A percentile compares a stretch with the other conserved stretches of the same genome.
Conservation (phyloP, 257 asterid genomes). For the Solanum bulbocastanum region DNA sequence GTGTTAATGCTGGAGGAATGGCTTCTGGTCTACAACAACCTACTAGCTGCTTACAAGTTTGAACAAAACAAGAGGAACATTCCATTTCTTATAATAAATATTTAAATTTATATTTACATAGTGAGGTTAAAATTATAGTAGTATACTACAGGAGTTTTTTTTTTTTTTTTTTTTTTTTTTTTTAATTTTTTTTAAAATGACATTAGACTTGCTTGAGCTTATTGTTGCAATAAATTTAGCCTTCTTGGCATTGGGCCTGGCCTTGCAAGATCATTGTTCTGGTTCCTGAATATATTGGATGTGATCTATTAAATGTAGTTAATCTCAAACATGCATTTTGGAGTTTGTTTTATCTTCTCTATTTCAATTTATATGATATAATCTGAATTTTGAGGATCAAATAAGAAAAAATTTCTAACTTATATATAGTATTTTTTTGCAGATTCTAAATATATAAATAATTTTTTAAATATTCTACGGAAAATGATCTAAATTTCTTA, state of each 20-base stretch:
- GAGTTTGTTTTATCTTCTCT: too few species aligned
- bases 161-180: too few species aligned
- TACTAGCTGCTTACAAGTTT: slow-evolving; percentile 28
- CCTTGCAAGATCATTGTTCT: neutral
- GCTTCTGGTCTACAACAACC: slow-evolving; percentile 28
- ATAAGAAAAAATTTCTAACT: too few species aligned
- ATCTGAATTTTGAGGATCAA: too few species aligned
- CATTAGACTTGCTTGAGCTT: neutral
- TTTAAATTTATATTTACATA: neutral
- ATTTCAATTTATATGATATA: too few species aligned
- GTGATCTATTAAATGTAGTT: neutral
- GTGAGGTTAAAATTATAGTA: neutral
- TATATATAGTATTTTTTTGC: too few species aligned
- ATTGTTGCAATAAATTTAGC: too few species aligned
- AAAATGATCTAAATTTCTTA: too few species aligned
- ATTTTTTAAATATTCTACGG: too few species aligned
- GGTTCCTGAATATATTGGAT: neutral
- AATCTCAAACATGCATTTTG: too few species aligned
- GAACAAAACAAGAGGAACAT: neutral
- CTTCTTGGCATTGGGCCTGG: too few species aligned
- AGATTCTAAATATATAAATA: too few species aligned
- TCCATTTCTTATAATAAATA: neutral
- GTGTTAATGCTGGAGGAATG: slow-evolving; percentile 43
- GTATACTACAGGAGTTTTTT: neutral
- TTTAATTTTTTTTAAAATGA: neutral